A percentile compares a stretch with the other conserved stretches of the same genome.
These are phyloP conservation scores for Bombardia bombarda DNA, from an alignment of 495 filamentous ascomycete species.

Conservation along the genomic window DNA sequence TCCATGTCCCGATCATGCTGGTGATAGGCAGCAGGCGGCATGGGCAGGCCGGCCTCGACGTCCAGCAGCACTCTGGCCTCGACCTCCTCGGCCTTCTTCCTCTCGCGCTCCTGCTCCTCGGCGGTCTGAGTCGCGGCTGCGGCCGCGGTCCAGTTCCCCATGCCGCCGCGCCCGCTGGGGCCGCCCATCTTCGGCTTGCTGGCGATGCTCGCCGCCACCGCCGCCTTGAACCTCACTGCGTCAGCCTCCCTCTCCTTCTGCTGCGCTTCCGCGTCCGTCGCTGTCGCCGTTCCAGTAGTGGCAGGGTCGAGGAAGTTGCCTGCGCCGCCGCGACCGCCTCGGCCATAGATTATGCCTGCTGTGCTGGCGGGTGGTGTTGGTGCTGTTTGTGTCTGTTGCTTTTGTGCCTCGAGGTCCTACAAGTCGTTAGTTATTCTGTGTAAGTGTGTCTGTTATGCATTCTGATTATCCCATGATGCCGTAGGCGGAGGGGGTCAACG, in stretches of 20 bases:
- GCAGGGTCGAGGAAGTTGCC: slow-evolving; percentile 43
- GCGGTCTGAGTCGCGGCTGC: background rate
- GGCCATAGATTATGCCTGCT: slow-evolving; percentile 27
- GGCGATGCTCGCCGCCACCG: slow-evolving; percentile 16
- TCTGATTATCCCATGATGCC: background rate
- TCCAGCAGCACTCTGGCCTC: slow-evolving; percentile 32
- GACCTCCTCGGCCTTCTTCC: slow-evolving; percentile 25
- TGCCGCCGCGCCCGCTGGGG: slow-evolving; percentile 45
- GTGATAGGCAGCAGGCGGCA: slow-evolving; percentile 28
- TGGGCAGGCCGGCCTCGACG: slow-evolving; percentile 35
- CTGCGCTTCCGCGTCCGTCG: slow-evolving; percentile 16
- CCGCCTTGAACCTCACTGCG: slow-evolving; percentile 15
- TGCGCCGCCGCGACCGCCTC: slow-evolving; percentile 51
- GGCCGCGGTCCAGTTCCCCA: slow-evolving; percentile 45
- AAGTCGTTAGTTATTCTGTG: background rate
- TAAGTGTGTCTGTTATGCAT: background rate
- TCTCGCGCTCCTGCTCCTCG: slow-evolving; percentile 17
- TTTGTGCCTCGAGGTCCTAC: slow-evolving; percentile 40
- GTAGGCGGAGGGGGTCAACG: slow-evolving; percentile 5
- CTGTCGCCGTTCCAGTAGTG: slow-evolving; percentile 25
- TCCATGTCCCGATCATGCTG: slow-evolving; percentile 12
- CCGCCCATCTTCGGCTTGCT: slow-evolving; percentile 11
- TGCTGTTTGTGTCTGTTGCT: slow-evolving; percentile 11
- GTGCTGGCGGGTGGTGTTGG: slow-evolving; percentile 1
- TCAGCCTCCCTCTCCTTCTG: slow-evolving; percentile 16